Evolutionary conservation across 441 rosid genomes (phyloP).

Genomic region (Codiaeum variegatum): DNA sequence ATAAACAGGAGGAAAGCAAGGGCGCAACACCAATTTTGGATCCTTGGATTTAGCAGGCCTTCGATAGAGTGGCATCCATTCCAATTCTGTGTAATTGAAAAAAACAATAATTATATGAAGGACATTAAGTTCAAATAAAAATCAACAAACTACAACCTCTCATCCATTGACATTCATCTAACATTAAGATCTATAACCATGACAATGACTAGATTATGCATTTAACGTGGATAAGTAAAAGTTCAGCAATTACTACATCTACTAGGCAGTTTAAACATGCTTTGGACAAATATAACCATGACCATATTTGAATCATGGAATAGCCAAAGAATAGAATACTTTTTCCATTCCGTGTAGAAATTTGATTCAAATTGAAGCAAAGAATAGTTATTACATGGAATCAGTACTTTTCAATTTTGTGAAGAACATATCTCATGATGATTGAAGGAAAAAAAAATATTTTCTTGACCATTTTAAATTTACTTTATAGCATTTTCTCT

Average conservation of each 20-base stretch:
- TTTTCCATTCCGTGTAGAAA: too few relatives aligned
- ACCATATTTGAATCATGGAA: too few relatives aligned
- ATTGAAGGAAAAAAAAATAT: too few relatives aligned
- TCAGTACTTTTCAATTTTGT: too few relatives aligned
- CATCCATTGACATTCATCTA: neutral
- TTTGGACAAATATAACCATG: neutral
- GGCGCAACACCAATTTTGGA: constrained; percentile 58
- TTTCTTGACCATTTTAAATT: too few relatives aligned
- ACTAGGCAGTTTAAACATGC: neutral
- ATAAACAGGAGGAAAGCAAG: constrained; percentile 46
- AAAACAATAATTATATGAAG: neutral
- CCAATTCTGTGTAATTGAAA: constrained; percentile 34
- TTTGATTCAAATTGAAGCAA: too few relatives aligned
- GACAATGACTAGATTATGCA: neutral
- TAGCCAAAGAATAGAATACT: too few relatives aligned
- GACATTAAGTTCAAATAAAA: neutral
- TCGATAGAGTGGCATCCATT: constrained; percentile 40
- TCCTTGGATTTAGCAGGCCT: constrained; percentile 23
- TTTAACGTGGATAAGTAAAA: neutral
- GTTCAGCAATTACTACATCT: neutral
- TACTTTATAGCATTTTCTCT: too few relatives aligned
- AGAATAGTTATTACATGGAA: too few relatives aligned
- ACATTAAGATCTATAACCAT: neutral
- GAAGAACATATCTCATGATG: too few relatives aligned
- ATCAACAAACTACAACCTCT: neutral